Conservation (phyloP, 805 yeast genomes). For the Wickerhamomyces tratensis region DNA sequence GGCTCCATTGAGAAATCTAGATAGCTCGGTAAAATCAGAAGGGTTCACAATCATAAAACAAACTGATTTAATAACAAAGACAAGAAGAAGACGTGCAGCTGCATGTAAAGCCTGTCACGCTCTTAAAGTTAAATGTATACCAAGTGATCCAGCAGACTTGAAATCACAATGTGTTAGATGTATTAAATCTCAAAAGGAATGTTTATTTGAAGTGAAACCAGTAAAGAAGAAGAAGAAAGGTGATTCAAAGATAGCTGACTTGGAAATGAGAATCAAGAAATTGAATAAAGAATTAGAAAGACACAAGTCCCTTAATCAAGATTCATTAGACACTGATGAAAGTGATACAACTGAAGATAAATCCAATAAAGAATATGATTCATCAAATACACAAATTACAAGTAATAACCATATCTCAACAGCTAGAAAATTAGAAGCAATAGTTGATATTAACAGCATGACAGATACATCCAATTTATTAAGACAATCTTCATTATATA, state of each 20-base stretch:
- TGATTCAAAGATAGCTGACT: slow-evolving; percentile 21
- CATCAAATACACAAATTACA: slow-evolving; percentile 11
- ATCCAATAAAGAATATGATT: slow-evolving; percentile 3
- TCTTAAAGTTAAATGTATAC: slow-evolving; percentile 77
- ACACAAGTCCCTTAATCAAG: background rate
- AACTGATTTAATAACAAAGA: background rate
- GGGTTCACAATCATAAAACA: too few species aligned
- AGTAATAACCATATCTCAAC: slow-evolving; percentile 12
- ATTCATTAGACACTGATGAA: background rate
- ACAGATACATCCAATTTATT: slow-evolving; percentile 35
- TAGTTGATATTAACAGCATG: slow-evolving; percentile 31
- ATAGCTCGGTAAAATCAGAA: too few species aligned
- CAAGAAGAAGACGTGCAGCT: slow-evolving; percentile 22
- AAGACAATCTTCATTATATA: slow-evolving; percentile 32
- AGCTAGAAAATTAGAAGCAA: slow-evolving; percentile 27
- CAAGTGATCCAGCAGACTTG: slow-evolving; percentile 48
- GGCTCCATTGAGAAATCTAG: too few species aligned
- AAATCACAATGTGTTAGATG: slow-evolving; percentile 70
- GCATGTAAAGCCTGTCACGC: slow-evolving; percentile 75
- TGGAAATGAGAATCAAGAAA: slow-evolving; percentile 20
- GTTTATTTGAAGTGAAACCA: slow-evolving; percentile 60
- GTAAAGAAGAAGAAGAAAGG: slow-evolving; percentile 30
- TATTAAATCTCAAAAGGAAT: slow-evolving; percentile 45
- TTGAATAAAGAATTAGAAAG: slow-evolving; percentile 10
- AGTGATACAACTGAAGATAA: background rate